phyloP scores from a whole-genome alignment of 2,329 filamentous ascomycete species.

The Tolypocladium album region DNA sequence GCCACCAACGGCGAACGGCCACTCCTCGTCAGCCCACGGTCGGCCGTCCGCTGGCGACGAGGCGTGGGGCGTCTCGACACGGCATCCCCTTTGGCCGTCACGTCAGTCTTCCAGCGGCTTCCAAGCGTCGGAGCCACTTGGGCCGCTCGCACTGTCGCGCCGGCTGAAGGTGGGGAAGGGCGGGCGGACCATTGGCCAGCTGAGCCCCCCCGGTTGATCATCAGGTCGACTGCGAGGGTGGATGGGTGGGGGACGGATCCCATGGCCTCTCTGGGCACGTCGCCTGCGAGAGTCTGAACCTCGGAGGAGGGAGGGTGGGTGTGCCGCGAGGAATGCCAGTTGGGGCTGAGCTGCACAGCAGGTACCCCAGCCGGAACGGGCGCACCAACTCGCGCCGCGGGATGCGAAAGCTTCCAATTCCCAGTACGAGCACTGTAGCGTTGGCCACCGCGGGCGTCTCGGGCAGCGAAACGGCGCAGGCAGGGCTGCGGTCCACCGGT shows the following conservation, averaged over 20 bases:
- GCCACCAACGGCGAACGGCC: background rate
- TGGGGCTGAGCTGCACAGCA: background rate
- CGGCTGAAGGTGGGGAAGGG: conserved; percentile 2
- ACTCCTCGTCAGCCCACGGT: background rate
- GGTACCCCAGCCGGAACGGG: background rate
- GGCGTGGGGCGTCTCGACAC: background rate
- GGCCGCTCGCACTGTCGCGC: conserved; percentile 1
- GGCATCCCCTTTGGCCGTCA: background rate
- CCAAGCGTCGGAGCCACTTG: conserved; percentile 4
- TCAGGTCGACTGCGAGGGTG: conserved; percentile 7
- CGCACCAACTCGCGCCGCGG: background rate
- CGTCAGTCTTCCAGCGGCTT: conserved; percentile 9
- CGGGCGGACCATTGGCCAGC: conserved; percentile 7
- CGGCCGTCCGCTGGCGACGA: background rate
- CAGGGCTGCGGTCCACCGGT: background rate
- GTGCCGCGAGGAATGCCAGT: background rate
- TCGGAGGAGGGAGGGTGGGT: background rate
- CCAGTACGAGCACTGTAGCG: background rate
- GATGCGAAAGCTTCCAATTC: too few relatives aligned
- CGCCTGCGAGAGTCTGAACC: background rate
- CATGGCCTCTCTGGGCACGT: background rate
- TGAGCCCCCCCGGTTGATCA: conserved; percentile 8
- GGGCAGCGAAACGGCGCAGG: background rate
- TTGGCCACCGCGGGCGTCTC: background rate
- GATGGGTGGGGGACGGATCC: background rate